A percentile compares a stretch with the other conserved stretches of the same genome.
These are phyloP conservation scores for Escovopsis sp. DNA, from an alignment of 2,329 filamentous ascomycete species.

Conservation along the genomic window DNA sequence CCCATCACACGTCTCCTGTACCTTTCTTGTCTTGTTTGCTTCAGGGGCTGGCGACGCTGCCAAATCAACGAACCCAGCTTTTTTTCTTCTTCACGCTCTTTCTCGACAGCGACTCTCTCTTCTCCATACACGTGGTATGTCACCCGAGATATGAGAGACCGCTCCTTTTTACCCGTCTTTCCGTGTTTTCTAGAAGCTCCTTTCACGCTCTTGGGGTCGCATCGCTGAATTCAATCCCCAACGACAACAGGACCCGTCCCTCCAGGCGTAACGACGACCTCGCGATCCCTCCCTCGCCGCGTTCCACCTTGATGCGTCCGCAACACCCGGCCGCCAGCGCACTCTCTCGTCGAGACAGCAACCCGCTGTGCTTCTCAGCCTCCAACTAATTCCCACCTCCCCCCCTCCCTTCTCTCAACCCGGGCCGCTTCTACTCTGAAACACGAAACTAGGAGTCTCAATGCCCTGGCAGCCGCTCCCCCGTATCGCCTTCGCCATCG, in stretches of 20 bases:
- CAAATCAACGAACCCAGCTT: neutral
- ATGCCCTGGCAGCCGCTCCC: slow-evolving; percentile 98
- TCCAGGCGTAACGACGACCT: slow-evolving; percentile 9
- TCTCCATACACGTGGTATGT: neutral
- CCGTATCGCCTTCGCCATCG: slow-evolving; percentile 94
- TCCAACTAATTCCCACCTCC: neutral
- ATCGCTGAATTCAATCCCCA: neutral
- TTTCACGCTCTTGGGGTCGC: neutral
- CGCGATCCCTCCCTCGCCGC: slow-evolving; percentile 5
- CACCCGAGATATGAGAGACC: neutral
- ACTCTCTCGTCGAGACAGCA: slow-evolving; percentile 6
- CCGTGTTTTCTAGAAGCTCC: neutral
- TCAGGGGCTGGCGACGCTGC: neutral
- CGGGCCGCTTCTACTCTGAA: slow-evolving; percentile 2
- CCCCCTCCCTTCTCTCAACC: slow-evolving; percentile 2
- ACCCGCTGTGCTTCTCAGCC: slow-evolving; percentile 2
- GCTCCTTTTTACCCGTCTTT: neutral
- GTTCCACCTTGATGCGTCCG: slow-evolving; percentile 17
- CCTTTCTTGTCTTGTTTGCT: neutral
- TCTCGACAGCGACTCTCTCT: neutral
- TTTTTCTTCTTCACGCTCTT: neutral
- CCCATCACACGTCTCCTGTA: neutral
- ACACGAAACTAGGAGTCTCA: slow-evolving; percentile 15
- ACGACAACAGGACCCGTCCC: neutral
- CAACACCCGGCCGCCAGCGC: slow-evolving; percentile 7